phyloP scores from a whole-genome alignment of 2,329 filamentous ascomycete species.

The Neonectria sp. region DNA sequence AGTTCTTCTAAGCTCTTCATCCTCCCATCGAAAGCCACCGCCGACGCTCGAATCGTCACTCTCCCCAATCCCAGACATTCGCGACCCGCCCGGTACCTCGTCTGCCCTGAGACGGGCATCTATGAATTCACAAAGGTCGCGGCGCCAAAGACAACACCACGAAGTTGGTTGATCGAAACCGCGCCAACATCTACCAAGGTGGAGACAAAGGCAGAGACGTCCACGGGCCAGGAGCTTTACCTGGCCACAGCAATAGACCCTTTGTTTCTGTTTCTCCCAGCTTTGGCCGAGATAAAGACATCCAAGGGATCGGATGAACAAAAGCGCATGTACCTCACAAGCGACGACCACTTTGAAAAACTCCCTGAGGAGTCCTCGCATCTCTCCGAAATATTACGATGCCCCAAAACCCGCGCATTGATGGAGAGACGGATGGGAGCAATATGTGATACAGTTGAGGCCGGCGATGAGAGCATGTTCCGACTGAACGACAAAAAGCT shows the following conservation, averaged over 20 bases:
- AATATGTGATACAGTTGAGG: slow-evolving; percentile 87
- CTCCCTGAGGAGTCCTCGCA: slow-evolving; percentile 70
- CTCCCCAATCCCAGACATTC: slow-evolving; percentile 72
- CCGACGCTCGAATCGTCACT: slow-evolving; percentile 71
- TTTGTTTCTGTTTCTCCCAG: slow-evolving; percentile 85
- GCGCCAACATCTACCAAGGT: slow-evolving; percentile 27
- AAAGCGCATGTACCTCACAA: slow-evolving; percentile 77
- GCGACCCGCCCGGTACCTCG: slow-evolving; percentile 71
- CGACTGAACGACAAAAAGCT: slow-evolving; percentile 83
- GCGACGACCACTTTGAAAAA: slow-evolving; percentile 80
- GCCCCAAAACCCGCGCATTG: slow-evolving; percentile 61
- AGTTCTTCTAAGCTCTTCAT: slow-evolving; percentile 72
- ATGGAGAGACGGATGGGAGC: slow-evolving; percentile 77
- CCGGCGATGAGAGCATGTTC: slow-evolving; percentile 89
- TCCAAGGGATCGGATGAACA: slow-evolving; percentile 60
- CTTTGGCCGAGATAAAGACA: slow-evolving; percentile 66
- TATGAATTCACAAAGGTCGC: slow-evolving; percentile 76
- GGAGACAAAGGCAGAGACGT: slow-evolving; percentile 55
- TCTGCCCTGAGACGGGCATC: slow-evolving; percentile 73
- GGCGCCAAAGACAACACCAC: slow-evolving; percentile 66
- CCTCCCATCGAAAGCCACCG: slow-evolving; percentile 68
- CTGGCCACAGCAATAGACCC: slow-evolving; percentile 89
- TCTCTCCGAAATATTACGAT: slow-evolving; percentile 69
- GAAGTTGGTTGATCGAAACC: slow-evolving; percentile 74
- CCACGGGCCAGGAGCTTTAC: slow-evolving; percentile 81